These are phyloP conservation scores for Cladosporium oxysporum DNA, from an alignment of 2,329 filamentous ascomycete genomes.

Conservation along the genomic window DNA sequence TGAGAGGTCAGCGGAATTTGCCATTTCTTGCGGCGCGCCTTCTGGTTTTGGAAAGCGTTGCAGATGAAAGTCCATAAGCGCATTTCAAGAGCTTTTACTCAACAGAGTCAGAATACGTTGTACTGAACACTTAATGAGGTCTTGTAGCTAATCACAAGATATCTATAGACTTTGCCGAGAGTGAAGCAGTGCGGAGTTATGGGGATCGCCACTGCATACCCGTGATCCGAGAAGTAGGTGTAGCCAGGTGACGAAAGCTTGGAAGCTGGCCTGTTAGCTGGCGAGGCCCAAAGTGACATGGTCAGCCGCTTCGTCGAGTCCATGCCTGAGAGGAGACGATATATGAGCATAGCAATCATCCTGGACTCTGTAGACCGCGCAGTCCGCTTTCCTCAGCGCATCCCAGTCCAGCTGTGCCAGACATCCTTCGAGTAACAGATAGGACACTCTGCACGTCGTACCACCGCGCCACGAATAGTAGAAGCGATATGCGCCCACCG, in stretches of 20 bases:
- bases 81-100: background rate
- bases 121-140: background rate
- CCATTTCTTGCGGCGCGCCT: background rate
- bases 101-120: background rate
- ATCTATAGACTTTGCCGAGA: background rate
- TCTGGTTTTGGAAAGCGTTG: background rate
- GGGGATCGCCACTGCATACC: background rate
- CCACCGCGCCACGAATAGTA: background rate
- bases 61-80: background rate
- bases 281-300: background rate
- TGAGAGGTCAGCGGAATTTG: background rate
- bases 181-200: background rate
- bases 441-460: background rate
- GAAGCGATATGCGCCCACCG: background rate
- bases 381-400: background rate
- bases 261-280: background rate
- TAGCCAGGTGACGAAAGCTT: background rate
- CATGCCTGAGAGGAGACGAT: background rate
- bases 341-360: background rate
- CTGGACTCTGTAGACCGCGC: background rate
- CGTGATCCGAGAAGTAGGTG: background rate
- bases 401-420: background rate
- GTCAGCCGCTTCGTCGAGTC: background rate
- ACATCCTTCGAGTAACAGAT: background rate
- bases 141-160: background rate